phyloP scores from a whole-genome alignment of 2,329 filamentous ascomycete genomes.

The Emergomyces pasteurianus region DNA sequence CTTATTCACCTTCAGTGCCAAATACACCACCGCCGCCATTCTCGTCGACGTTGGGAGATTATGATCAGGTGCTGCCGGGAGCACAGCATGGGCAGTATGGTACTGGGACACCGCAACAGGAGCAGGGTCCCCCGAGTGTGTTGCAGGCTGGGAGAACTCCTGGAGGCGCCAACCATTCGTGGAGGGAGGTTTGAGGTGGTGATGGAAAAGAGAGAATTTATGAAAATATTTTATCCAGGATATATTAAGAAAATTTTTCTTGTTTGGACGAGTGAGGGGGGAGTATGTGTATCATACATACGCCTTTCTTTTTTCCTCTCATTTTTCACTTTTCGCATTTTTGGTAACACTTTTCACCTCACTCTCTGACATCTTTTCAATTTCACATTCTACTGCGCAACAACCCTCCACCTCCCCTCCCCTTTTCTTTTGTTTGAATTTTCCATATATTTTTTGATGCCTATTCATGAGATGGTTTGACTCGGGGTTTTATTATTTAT shows the following conservation, averaged over 20 bases:
- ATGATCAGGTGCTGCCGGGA: background rate
- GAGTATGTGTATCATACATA: no score
- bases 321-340: background rate
- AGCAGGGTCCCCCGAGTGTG: slow-evolving; percentile 3
- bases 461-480: no score
- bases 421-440: no score
- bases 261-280: no score
- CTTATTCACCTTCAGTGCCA: slow-evolving; percentile 6
- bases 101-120: background rate
- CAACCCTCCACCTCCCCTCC: no score
- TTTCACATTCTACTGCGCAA: no score
- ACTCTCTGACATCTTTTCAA: background rate
- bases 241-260: no score
- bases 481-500: no score
- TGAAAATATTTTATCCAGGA: background rate
- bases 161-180: background rate
- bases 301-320: no score
- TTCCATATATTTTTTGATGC: no score
- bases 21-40: slow-evolving; percentile 10
- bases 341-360: background rate
- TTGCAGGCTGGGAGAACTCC: slow-evolving; percentile 6
- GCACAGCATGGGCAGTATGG: background rate
- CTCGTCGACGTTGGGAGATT: slow-evolving; percentile 5
- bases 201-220: background rate
- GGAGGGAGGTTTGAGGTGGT: background rate